phyloP scores from a whole-genome alignment of 1,284 basidiomycete genomes.

The Baeospora myosura region DNA sequence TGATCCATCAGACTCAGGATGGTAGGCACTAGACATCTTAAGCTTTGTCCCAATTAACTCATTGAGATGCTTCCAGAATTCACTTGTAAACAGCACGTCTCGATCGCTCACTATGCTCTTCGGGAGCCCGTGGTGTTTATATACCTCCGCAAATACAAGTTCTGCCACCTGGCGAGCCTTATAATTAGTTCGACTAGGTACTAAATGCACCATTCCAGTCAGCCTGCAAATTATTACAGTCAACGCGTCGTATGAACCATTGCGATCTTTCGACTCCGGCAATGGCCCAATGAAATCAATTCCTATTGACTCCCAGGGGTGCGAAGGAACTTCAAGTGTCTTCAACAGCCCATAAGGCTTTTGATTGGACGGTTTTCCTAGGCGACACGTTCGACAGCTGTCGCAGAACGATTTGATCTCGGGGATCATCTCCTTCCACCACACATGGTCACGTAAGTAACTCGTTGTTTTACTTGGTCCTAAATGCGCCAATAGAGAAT shows the following conservation, averaged over 20 bases:
- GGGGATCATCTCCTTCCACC: constrained; percentile 21
- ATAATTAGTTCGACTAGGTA: constrained; percentile 18
- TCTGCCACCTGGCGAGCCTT: constrained; percentile 16
- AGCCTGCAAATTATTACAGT: constrained; percentile 28
- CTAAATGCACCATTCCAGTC: constrained; percentile 25
- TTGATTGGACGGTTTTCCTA: constrained; percentile 19
- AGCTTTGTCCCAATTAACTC: constrained; percentile 17
- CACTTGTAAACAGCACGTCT: constrained; percentile 17
- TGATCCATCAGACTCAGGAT: constrained; percentile 19
- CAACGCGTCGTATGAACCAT: constrained; percentile 23
- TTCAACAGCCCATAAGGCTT: constrained; percentile 21
- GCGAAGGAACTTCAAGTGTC: constrained; percentile 15
- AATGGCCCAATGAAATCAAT: constrained; percentile 33
- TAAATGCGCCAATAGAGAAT: constrained; percentile 23
- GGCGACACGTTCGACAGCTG: constrained; percentile 19
- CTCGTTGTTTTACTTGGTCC: constrained; percentile 19
- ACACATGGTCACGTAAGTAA: constrained; percentile 21
- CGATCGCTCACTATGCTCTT: constrained; percentile 17
- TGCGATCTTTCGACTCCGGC: constrained; percentile 19
- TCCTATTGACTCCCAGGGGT: constrained; percentile 24
- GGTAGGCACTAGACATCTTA: constrained; percentile 19
- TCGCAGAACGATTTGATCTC: constrained; percentile 21
- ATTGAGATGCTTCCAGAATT: constrained; percentile 20
- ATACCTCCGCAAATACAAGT: constrained; percentile 18
- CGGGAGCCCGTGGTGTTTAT: constrained; percentile 21